These are phyloP conservation scores for Phragmites australis DNA, from an alignment of 176 grass and related monocot genomes.

Conservation along the genomic window DNA sequence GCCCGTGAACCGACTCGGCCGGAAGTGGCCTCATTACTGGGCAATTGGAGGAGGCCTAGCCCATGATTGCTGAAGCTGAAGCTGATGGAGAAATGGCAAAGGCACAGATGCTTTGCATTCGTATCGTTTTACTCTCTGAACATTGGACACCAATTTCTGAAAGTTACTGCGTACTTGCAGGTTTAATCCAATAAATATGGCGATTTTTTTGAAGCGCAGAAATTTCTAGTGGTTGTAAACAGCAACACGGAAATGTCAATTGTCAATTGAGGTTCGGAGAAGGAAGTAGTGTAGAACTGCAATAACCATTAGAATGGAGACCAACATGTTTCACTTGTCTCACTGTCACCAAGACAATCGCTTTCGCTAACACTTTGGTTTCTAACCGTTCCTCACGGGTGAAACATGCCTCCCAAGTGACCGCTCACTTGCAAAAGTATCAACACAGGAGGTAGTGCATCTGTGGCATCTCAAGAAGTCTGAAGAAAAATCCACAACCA, in stretches of 20 bases:
- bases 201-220: neutral
- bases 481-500: slow-evolving; percentile 33
- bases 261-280: neutral
- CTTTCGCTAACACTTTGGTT: neutral
- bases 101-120: no score
- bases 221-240: neutral
- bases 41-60: neutral
- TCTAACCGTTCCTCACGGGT: neutral
- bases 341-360: neutral
- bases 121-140: neutral
- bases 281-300: neutral
- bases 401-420: neutral
- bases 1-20: neutral
- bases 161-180: neutral
- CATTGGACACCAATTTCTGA: neutral
- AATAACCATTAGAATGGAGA: neutral
- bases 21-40: neutral
- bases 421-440: neutral
- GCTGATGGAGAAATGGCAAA: no score
- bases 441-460: neutral
- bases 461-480: neutral
- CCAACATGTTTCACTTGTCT: neutral
- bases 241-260: neutral
- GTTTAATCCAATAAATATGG: neutral
- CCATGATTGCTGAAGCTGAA: neutral